A percentile compares a stretch with the other conserved stretches of the same genome.
Conservation (phyloP, 2,329 filamentous ascomycete genomes). For the Arthrobotrys iridis region DNA sequence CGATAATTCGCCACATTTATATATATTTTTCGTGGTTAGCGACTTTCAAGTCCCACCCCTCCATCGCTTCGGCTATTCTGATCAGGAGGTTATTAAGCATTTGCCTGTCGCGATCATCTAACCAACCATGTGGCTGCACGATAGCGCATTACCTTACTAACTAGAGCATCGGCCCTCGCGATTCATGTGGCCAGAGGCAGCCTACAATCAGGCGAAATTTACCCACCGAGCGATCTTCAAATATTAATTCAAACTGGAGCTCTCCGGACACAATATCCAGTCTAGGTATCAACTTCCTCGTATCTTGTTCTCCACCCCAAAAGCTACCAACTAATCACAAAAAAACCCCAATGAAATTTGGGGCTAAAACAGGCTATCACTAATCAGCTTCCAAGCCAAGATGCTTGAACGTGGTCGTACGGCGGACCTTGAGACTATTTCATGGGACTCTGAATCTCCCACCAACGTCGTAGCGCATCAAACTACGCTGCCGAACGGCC, state of each 20-base stretch:
- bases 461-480: constrained; percentile 8
- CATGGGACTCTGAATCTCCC: neutral
- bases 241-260: neutral
- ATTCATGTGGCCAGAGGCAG: constrained; percentile 2
- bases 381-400: constrained; percentile 15
- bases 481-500: constrained; percentile 13
- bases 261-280: neutral
- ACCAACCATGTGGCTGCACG: neutral
- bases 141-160: neutral
- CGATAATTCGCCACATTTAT: neutral
- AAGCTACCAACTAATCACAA: constrained; percentile 12
- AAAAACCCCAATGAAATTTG: neutral
- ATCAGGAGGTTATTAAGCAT: neutral
- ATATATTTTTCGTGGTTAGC: too few species aligned
- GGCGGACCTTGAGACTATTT: neutral
- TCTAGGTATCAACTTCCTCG: constrained; percentile 5
- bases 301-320: neutral
- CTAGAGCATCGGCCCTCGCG: too few species aligned
- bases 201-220: constrained; percentile 2
- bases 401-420: neutral
- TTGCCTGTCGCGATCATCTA: constrained; percentile 8
- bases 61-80: neutral
- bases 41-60: too few species aligned
- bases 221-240: neutral
- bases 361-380: neutral